These are phyloP conservation scores for Pseudogymnoascus sp. DNA, from an alignment of 2,329 filamentous ascomycete species.

Conservation along the genomic window DNA sequence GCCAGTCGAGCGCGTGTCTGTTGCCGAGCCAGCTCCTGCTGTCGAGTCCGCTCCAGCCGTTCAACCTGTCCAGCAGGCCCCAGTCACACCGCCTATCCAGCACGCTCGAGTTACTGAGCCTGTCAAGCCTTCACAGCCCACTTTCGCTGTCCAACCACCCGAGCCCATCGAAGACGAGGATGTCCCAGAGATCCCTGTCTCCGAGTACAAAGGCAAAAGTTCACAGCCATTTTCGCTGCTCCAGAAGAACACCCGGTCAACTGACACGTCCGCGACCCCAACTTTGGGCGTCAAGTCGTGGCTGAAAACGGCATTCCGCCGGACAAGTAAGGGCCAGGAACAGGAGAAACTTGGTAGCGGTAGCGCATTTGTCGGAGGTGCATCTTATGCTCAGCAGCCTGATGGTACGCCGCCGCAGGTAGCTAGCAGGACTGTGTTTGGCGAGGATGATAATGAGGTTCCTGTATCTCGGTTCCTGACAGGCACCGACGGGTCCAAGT, in stretches of 20 bases:
- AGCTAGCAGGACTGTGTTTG: slow-evolving; percentile 13
- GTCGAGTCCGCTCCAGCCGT: neutral
- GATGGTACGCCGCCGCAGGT: slow-evolving; percentile 28
- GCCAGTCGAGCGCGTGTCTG: neutral
- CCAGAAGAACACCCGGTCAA: slow-evolving; percentile 17
- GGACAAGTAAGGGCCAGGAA: slow-evolving; percentile 18
- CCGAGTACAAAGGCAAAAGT: slow-evolving; percentile 15
- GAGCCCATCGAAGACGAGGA: slow-evolving; percentile 23
- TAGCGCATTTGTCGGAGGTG: slow-evolving; percentile 43
- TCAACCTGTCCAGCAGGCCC: neutral
- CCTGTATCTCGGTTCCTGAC: slow-evolving; percentile 7
- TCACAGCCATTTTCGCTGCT: slow-evolving; percentile 17
- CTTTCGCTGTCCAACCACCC: slow-evolving; percentile 18
- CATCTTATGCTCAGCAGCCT: slow-evolving; percentile 28
- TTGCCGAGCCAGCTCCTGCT: neutral
- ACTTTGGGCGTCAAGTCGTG: slow-evolving; percentile 40
- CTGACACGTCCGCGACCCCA: slow-evolving; percentile 12
- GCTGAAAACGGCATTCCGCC: slow-evolving; percentile 46
- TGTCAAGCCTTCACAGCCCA: neutral
- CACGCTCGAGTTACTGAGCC: neutral
- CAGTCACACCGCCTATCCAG: neutral
- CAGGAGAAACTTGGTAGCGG: slow-evolving; percentile 14
- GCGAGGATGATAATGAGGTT: slow-evolving; percentile 12
- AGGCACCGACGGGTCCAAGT: slow-evolving; percentile 14
- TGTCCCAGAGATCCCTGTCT: slow-evolving; percentile 17